Base-by-base conservation (phyloP, 169 alveolate species). In the Eimeria necatrix region DNA sequence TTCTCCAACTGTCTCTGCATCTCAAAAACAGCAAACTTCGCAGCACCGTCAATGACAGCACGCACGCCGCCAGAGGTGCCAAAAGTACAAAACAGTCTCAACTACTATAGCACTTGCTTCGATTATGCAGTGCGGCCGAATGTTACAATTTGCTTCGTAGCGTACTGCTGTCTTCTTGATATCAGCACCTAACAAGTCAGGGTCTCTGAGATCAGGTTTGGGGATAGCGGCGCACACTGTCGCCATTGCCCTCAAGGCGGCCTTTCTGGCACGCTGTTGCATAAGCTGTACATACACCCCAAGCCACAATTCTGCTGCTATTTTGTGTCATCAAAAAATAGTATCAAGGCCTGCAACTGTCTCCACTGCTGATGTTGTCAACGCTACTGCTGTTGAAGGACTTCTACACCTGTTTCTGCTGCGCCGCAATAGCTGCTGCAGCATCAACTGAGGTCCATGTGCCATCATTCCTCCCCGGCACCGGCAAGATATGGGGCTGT, bases 391-490 rank as follows among this genome's bases (percentile, higher is more conserved):
- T 41, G 80, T 48, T 32, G 41, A 32, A 32, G 41, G 41, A 32
- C 41, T 32, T 12, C 9, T 46, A 80, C 49, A 85, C 92, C 92
- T 85, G 92, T 46, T 85, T 85, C 80, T 85, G 92, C 81, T 85
- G 92, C 22, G 81, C 92, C 41, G 92, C 92, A 85, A 85, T 85
- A 49, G 92, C 81, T 59, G 92, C 92, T 85, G 92, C 92, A 85
- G 92, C 92, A 64, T 85, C 92, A 41, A 85, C 92, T 7, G 92
- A 85, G 52, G 56, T 85, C 92, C 92, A 85, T 14, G 91, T 8
- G 61, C 92, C 92, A 51, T 85, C 92, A 80, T 26, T 60, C 24
- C 80, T 24, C 53, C 92, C 92, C 6, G 92, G 92, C 24, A 61
- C 80, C 20, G 92, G 92, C 61, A 85, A 80, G 46, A 85, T 61